Evolutionary conservation across 768 basidiomycete species (phyloP).

Genomic region (Phaeotremella skinneri): DNA sequence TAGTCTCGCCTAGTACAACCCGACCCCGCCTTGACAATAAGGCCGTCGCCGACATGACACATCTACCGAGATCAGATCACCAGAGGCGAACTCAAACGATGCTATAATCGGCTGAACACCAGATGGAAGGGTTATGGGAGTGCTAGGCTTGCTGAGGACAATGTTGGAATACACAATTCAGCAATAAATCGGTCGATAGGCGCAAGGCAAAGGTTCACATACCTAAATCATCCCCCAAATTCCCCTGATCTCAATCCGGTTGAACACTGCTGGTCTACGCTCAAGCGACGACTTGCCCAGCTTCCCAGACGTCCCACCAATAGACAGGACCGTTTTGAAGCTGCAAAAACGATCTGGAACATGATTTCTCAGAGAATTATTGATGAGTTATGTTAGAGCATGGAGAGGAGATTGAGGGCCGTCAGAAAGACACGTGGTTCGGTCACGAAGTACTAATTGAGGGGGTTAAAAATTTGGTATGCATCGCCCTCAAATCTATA

Average conservation of each 20-base stretch:
- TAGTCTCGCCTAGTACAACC: too few species aligned
- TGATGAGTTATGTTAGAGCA: conserved; percentile 2
- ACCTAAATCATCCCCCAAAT: conserved; percentile 11
- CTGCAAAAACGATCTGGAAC: conserved; percentile 6
- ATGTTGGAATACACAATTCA: conserved; percentile 5
- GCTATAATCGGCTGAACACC: background rate
- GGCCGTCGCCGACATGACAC: too few species aligned
- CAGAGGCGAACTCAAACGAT: background rate
- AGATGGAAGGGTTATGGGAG: conserved; percentile 9
- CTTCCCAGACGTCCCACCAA: conserved; percentile 11
- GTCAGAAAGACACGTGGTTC: background rate
- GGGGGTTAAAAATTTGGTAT: background rate
- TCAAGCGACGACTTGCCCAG: conserved; percentile 8
- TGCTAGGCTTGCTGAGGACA: conserved; percentile 3
- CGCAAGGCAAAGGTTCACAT: background rate
- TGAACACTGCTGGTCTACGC: conserved; percentile 11
- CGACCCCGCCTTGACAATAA: too few species aligned
- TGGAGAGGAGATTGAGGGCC: background rate
- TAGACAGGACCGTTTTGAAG: conserved; percentile 2
- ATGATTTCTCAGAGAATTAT: conserved; percentile 9
- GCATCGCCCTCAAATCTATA: background rate
- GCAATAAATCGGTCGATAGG: conserved; percentile 2
- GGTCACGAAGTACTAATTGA: background rate
- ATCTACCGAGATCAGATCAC: conserved; percentile 10
- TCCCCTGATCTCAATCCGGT: conserved; percentile 19